These are phyloP conservation scores for Penicillium vulpinum DNA, from an alignment of 2,329 filamentous ascomycete genomes.

Conservation along the genomic window DNA sequence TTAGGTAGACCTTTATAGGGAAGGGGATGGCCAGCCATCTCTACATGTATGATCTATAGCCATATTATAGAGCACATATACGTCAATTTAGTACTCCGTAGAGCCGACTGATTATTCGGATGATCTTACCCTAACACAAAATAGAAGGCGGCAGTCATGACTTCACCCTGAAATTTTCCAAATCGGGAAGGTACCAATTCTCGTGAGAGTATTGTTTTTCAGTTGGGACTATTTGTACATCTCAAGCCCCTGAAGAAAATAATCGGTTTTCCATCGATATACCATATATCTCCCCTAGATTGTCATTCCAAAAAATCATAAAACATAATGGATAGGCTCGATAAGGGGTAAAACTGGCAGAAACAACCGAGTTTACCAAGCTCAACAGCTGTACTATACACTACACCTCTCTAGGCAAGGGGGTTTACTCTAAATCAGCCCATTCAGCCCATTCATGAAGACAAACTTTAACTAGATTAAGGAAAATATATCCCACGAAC, in stretches of 20 bases:
- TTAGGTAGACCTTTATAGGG: no score
- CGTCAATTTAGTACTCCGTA: no score
- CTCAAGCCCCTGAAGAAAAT: no score
- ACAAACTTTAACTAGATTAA: conserved; percentile 5
- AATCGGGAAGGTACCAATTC: not conserved
- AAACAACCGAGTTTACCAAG: not conserved
- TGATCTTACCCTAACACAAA: no score
- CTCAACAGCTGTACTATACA: not conserved
- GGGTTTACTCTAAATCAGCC: conserved; percentile 1
- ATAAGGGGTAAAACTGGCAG: not conserved
- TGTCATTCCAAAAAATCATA: not conserved
- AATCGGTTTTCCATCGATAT: not conserved
- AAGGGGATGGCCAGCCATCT: not conserved
- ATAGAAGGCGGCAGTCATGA: not conserved
- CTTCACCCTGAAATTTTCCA: not conserved
- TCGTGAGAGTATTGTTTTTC: not conserved
- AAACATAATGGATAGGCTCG: not conserved
- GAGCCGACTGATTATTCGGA: not conserved
- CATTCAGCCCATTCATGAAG: not conserved
- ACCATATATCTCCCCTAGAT: not conserved
- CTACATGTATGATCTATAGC: not conserved
- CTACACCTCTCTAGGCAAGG: not conserved
- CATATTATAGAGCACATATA: not conserved
- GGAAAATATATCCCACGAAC: not conserved
- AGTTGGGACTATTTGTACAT: not conserved